Evolutionary conservation across 805 yeast genomes (phyloP), one percentile per base, ranked within the genome.

Genomic region (Myxozyma sirexii): DNA sequence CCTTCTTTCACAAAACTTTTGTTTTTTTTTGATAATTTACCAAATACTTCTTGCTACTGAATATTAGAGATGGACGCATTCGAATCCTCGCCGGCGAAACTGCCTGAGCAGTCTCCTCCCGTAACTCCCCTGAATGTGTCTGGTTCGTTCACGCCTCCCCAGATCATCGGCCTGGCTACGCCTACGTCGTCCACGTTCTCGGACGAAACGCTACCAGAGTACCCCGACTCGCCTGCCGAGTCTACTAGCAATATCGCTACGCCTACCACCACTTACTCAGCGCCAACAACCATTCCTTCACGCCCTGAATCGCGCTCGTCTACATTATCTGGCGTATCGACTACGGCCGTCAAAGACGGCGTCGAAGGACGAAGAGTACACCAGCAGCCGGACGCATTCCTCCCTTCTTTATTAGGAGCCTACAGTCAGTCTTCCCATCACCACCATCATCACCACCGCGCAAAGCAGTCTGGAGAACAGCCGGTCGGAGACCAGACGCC

Each of bases 321-420:
- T 19, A 83, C 88, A 0, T 56, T 71, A 39, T 84, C 89, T 1
- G 86, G 88, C 35, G 70, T 86, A n/a, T 85, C 90, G 0, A 84
- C 86, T 41, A 84, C 87, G 3, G 90, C 90, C 23, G 84, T 88
- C 17, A 86, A 86, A 66, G 90, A 86, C 70, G 90, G 91, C 0
- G 71, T 85, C 3, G 89, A 86, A 68, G 91, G 91, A 3, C 80
- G 81, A 60, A 73, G 81, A 49, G 75, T 55, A 13, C 63, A 59
- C 42, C 59, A 49, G 17, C 54, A 47, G 6, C 52, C 37, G 2
- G 54, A 39, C 39, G 37, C n/a, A 4, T 45, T 29, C 15, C 27
- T 39, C 13, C 44, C 57, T 1, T 43, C 54, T 4, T 27, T 53
- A 5, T 37, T 47, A 7, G 17, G 21, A 19, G 57, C 56, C 15